Evolutionary conservation across 768 basidiomycete species (phyloP), one percentile per base, ranked within the genome.

Genomic region (Candolleomyces efflorescens): DNA sequence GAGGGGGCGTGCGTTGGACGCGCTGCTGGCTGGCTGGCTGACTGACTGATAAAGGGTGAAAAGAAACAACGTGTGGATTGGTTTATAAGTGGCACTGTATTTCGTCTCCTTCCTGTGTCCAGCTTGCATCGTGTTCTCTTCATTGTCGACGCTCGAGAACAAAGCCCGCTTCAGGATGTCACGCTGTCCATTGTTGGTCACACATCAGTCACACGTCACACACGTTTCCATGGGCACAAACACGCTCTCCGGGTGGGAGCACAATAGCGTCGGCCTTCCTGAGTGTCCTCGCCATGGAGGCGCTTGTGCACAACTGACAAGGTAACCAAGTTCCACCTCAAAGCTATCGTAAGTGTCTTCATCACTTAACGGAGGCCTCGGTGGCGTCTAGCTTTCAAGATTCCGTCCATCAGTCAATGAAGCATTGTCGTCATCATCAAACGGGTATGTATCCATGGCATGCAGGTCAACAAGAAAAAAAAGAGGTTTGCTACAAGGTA

Each of bases 211-310:
- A 37, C 51, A 50, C 32, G 36, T 53, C 36, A 38, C 46, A 3
- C 18, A 13, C 3, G 46, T 20, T 24, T 7, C 36, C 32, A 38
- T 53, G 51, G 51, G 3, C 51, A 53, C 51, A 20, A 27, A n/a
- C 46, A 23, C 23, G 18, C 18, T 15, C 13, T 22, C 17, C 46
- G 23, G 12, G 23, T 18, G 20, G 18, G 22, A 13, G n/a, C 10
- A 51, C 49, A 27, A 51, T 51, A 27, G 27, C 41, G 32, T 32
- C 49, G 49, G 49, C 23, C 49, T 51, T 36, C 49, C 49, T 51
- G 46, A 48, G 46, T 48, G 24, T 12, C 1, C 15, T 26, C 5
- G 32, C 32, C 32, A 32, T 32, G 32, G 32, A 5, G 2, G 32
- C 32, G 5, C 32, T 32, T 32, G 32, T 32, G 32, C 11, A 11